Percentiles rank a stretch among this genome's conserved stretches.
Conservation (phyloP, 2,329 filamentous ascomycete genomes). For the Alternaria postmessia region DNA sequence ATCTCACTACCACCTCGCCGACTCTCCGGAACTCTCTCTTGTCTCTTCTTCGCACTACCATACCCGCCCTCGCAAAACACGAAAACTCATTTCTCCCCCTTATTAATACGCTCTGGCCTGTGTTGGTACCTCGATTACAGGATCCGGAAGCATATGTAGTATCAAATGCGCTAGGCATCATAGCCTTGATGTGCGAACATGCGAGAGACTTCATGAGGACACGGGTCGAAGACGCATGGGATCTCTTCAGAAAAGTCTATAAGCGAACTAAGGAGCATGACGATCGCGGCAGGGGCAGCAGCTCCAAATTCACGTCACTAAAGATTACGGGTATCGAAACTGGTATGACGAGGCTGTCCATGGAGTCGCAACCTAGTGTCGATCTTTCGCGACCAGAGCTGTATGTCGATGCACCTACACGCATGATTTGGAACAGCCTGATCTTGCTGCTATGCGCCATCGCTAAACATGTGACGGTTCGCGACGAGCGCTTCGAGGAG, state of each 20-base stretch:
- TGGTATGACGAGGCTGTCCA: slow-evolving; percentile 9
- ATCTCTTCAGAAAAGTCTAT: slow-evolving; percentile 53
- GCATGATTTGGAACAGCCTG: slow-evolving; percentile 70
- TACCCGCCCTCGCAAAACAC: slow-evolving; percentile 74
- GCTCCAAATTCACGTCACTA: slow-evolving; percentile 3
- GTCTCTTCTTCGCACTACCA: slow-evolving; percentile 75
- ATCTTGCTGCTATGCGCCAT: slow-evolving; percentile 67
- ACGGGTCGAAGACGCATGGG: slow-evolving; percentile 79
- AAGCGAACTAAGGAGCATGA: slow-evolving; percentile 25
- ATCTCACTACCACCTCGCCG: slow-evolving; percentile 85
- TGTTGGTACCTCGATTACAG: slow-evolving; percentile 72
- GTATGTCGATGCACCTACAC: slow-evolving; percentile 65
- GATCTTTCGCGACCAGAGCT: slow-evolving; percentile 23
- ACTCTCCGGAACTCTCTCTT: slow-evolving; percentile 81
- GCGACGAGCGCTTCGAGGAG: slow-evolving; percentile 75
- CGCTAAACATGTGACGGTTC: slow-evolving; percentile 69
- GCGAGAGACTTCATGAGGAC: slow-evolving; percentile 83
- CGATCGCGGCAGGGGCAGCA: background rate
- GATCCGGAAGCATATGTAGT: slow-evolving; percentile 74
- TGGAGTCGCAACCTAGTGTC: background rate
- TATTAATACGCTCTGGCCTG: slow-evolving; percentile 90
- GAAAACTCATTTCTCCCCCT: slow-evolving; percentile 87
- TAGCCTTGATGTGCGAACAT: slow-evolving; percentile 72
- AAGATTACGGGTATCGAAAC: slow-evolving; percentile 12
- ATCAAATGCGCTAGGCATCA: slow-evolving; percentile 72